These are phyloP conservation scores for Talaromyces atroroseus DNA, from an alignment of 2,329 filamentous ascomycete genomes.

Conservation along the genomic window DNA sequence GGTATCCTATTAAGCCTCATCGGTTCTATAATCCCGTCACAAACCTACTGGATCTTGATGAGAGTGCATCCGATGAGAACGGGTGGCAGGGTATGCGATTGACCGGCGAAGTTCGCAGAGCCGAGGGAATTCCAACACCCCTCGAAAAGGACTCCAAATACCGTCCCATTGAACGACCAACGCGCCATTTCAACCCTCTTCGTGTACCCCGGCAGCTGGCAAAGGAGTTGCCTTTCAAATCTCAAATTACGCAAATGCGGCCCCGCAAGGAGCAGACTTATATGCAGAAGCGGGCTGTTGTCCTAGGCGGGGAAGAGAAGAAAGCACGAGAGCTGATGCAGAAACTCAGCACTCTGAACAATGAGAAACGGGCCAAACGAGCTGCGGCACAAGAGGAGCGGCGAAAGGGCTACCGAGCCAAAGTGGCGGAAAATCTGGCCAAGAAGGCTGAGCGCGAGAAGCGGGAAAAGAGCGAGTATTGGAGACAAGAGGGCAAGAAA, in stretches of 20 bases:
- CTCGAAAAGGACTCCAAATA: constrained; percentile 81
- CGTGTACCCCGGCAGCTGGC: constrained; percentile 51
- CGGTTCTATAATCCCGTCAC: constrained; percentile 96
- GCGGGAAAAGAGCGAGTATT: constrained; percentile 86
- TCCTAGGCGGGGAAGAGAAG: constrained; percentile 79
- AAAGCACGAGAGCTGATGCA: constrained; percentile 83
- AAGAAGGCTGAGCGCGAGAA: constrained; percentile 84
- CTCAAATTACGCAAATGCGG: constrained; percentile 77
- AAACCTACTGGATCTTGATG: constrained; percentile 67
- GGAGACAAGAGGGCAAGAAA: constrained; percentile 84
- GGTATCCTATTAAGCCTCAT: constrained; percentile 93
- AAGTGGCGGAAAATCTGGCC: constrained; percentile 74
- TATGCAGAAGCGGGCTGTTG: constrained; percentile 91
- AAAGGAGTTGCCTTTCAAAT: constrained; percentile 83
- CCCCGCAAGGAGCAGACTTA: constrained; percentile 79
- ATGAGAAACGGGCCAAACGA: constrained; percentile 83
- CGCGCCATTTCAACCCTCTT: constrained; percentile 69
- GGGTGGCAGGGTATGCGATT: constrained; percentile 88
- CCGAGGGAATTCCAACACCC: constrained; percentile 69
- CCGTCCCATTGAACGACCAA: constrained; percentile 54
- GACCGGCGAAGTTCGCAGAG: constrained; percentile 82
- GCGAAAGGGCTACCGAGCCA: constrained; percentile 71
- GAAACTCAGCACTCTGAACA: constrained; percentile 83
- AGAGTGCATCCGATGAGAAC: constrained; percentile 25
- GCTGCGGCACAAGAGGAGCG: constrained; percentile 82